phyloP scores from a whole-genome alignment of 139 green algal genomes.

The Eudorina sp. region DNA sequence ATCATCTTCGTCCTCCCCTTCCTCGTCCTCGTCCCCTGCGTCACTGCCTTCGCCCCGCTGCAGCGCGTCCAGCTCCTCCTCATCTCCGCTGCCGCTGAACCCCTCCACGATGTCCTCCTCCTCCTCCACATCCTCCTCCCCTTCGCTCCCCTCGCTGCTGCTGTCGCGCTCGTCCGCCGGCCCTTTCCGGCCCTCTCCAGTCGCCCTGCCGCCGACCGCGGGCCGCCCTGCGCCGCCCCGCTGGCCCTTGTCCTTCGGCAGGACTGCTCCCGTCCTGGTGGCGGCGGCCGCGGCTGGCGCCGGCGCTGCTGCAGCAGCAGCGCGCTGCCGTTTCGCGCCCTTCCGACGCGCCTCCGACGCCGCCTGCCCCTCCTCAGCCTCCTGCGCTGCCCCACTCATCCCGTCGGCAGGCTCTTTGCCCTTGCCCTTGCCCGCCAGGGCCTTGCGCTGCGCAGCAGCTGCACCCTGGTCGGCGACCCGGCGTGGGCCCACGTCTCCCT shows the following conservation, averaged over 20 bases:
- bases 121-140: constrained; percentile 24
- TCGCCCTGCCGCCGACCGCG: not conserved
- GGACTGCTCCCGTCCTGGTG: too few relatives aligned
- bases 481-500: too few relatives aligned
- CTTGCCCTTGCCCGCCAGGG: not conserved
- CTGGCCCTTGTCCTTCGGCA: too few relatives aligned
- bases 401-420: constrained; percentile 21
- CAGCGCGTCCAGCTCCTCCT: constrained; percentile 41
- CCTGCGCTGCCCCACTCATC: too few relatives aligned
- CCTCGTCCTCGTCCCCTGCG: constrained; percentile 43
- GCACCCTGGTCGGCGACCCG: not conserved
- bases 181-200: not conserved
- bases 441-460: not conserved
- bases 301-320: not conserved
- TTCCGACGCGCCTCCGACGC: not conserved
- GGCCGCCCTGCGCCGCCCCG: not conserved
- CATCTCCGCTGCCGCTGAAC: constrained; percentile 17
- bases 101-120: constrained; percentile 4
- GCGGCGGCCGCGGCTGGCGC: too few relatives aligned
- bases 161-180: not conserved
- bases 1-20: constrained; percentile 39
- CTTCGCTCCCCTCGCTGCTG: not conserved
- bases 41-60: constrained; percentile 42
- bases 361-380: constrained; percentile 29
- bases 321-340: not conserved